A percentile compares a stretch with the other conserved stretches of the same genome.
Conservation (phyloP, 179 eudicot species). For the Patellifolia procumbens region DNA sequence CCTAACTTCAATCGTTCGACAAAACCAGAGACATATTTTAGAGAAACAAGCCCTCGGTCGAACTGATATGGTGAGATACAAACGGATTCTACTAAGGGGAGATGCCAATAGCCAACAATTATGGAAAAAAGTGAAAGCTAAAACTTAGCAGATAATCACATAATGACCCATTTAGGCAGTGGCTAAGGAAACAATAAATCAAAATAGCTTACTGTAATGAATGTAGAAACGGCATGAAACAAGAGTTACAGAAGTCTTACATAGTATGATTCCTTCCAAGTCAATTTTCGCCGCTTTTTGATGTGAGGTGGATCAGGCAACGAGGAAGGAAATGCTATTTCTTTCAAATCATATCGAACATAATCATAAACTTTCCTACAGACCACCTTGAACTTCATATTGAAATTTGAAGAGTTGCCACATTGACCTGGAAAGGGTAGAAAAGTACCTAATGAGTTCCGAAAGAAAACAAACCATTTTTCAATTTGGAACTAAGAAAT, state of each 20-base stretch:
- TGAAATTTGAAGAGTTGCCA: conserved; percentile 15
- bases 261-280: conserved; percentile 65
- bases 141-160: neutral
- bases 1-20: neutral
- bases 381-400: conserved; percentile 62
- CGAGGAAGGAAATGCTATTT: conserved; percentile 95
- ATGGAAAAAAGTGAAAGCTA: neutral
- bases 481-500: too few species aligned
- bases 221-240: neutral
- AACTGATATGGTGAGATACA: neutral
- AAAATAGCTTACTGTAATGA: neutral
- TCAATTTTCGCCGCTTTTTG: conserved; percentile 65
- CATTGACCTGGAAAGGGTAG: conserved; percentile 24
- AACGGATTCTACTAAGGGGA: neutral
- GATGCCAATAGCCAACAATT: neutral
- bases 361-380: conserved; percentile 60
- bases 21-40: neutral
- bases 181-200: neutral
- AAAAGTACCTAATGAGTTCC: neutral
- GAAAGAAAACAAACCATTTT: neutral
- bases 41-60: neutral
- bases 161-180: neutral
- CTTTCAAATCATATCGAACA: conserved; percentile 83
- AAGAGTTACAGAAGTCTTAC: conserved; percentile 44
- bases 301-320: conserved; percentile 88